Evolutionary conservation across 768 basidiomycete species (phyloP), one percentile per base, ranked within the genome.

Genomic region (Gelatoporia subvermispora): DNA sequence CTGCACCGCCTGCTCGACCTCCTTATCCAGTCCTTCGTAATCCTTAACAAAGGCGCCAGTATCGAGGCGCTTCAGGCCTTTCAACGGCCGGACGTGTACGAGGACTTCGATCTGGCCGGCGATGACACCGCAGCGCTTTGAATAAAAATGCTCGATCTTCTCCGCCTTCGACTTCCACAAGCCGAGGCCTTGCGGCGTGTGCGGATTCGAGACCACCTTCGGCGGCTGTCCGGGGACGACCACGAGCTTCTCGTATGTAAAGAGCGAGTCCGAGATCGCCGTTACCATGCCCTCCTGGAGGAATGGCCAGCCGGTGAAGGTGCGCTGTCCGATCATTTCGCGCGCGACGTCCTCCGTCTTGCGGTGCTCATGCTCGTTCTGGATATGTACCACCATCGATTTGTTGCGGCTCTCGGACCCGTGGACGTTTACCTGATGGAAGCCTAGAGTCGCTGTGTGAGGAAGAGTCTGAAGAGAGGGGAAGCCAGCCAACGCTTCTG

Each of bases 21-120:
- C 92, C 58, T 88, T 92, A 16, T 92, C 83, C 0, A 71, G 63
- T 0, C 71, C 83, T 57, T 96, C 93, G 61, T 95, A 97, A 58
- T 98, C 94, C 66, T 98, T 99, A 47, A 96, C 81, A 51, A 98
- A 78, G 3, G 95, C 89, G 8, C 96, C 96, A 4, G 78, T 77
- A 52, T 96, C 93, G 24, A 93, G 65, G 11, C 91, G 83, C 63
- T 87, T 93, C 59, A 99, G 68, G n/a, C 95, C 93, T 74, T 93
- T 95, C 50, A 99, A 69, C 0, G 93, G 91, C 37, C 83, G 75
- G n/a, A 94, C 84, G 60, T 98, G 93, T 15, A 98, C 65, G 8
- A 98, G 66, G 7, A 93, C 71, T 2, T 93, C 84, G 9, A 97
- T 73, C 22, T 75, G 68, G 1, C 93, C 92, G 0, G 87, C 92